Evolutionary conservation across 202 grass and related monocot genomes (phyloP).

Genomic region (Setaria viridis): DNA sequence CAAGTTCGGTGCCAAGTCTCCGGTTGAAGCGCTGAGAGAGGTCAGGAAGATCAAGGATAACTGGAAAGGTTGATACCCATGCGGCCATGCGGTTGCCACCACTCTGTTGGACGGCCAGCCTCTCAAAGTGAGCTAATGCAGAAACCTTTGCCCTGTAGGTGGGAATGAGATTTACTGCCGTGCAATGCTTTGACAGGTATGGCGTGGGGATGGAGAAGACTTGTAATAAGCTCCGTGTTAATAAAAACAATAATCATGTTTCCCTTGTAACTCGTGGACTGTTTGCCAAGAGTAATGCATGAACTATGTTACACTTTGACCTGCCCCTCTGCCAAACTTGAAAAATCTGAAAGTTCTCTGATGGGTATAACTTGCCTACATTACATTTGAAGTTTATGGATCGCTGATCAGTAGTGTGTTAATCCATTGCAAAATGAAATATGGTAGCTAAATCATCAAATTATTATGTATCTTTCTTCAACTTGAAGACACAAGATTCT

Average conservation of each 20-base stretch:
- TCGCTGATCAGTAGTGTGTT: not conserved
- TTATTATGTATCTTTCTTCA: slow-evolving; percentile 3
- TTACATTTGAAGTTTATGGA: not conserved
- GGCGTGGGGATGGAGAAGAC: slow-evolving; percentile 6
- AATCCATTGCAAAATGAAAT: not conserved
- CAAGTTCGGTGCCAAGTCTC: slow-evolving; percentile 61
- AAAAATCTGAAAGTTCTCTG: not conserved
- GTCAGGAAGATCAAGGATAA: slow-evolving; percentile 88
- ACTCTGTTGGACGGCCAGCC: not conserved
- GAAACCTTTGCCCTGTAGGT: slow-evolving; percentile 43
- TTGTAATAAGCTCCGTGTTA: slow-evolving; percentile 27
- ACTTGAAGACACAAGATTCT: not conserved
- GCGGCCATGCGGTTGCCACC: not conserved
- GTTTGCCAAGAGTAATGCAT: not conserved
- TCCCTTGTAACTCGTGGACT: not conserved
- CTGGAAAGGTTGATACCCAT: slow-evolving; percentile 80
- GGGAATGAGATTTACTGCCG: slow-evolving; percentile 34
- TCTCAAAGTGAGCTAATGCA: slow-evolving; percentile 24
- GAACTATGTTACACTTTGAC: not conserved
- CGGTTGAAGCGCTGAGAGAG: slow-evolving; percentile 71
- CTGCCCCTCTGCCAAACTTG: not conserved
- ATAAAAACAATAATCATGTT: not conserved
- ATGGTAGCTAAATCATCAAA: not conserved
- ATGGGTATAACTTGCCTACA: not conserved
- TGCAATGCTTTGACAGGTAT: slow-evolving; percentile 45